Evolutionary conservation across 1,139 yeast species (phyloP).

Genomic region (Candida gigantensis): DNA sequence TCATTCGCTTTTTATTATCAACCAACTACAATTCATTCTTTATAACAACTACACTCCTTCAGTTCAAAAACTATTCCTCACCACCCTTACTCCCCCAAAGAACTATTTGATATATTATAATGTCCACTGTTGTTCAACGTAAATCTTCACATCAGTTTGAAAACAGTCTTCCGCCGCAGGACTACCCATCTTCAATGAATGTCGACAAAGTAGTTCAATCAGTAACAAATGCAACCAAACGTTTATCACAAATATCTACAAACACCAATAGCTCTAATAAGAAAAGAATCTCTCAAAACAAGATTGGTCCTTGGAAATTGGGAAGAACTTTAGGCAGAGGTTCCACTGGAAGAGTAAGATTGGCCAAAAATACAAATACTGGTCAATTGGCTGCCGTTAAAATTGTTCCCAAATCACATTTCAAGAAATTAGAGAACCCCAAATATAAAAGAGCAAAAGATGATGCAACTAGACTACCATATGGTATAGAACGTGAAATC

Average conservation of each 20-base stretch:
- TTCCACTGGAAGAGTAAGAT: slow-evolving; percentile 88
- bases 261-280: slow-evolving; percentile 47
- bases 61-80: no score
- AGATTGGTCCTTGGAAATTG: slow-evolving; percentile 95
- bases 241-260: slow-evolving; percentile 66
- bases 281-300: slow-evolving; percentile 63
- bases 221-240: slow-evolving; percentile 62
- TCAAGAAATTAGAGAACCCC: slow-evolving; percentile 56
- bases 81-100: neutral
- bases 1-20: no score
- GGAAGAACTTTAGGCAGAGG: slow-evolving; percentile 96
- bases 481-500: slow-evolving; percentile 95
- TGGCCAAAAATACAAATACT: slow-evolving; percentile 82
- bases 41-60: neutral
- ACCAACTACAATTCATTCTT: no score
- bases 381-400: slow-evolving; percentile 96
- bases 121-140: slow-evolving; percentile 10
- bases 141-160: slow-evolving; percentile 8
- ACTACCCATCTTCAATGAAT: slow-evolving; percentile 28
- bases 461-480: slow-evolving; percentile 68
- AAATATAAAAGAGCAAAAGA: slow-evolving; percentile 38
- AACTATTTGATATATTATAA: neutral
- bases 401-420: slow-evolving; percentile 83
- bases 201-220: slow-evolving; percentile 52
- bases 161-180: slow-evolving; percentile 5